phyloP scores from a whole-genome alignment of 176 grass and related monocot species.

The Avena atlantica region DNA sequence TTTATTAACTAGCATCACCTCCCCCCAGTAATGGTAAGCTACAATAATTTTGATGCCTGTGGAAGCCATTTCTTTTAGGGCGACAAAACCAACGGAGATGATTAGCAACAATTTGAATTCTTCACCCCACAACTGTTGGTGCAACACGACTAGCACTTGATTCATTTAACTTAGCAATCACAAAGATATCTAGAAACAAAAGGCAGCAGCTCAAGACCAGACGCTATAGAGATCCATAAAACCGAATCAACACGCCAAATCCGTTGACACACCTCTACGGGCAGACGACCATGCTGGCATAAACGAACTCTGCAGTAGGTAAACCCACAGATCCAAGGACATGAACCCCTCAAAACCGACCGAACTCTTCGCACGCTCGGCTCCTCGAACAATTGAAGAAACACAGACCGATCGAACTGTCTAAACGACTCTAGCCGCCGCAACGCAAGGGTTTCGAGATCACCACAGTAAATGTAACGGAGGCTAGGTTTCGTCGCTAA shows the following conservation, averaged over 20 bases:
- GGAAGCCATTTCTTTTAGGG: neutral
- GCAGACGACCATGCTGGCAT: neutral
- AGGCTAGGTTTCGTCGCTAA: neutral
- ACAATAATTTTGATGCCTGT: neutral
- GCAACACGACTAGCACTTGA: neutral
- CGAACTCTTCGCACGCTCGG: neutral
- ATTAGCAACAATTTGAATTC: conserved; percentile 2
- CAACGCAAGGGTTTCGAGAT: conserved; percentile 24
- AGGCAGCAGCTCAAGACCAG: conserved; percentile 3
- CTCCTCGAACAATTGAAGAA: neutral
- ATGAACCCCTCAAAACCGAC: neutral
- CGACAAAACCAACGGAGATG: neutral
- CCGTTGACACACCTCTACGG: neutral
- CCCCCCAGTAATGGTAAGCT: neutral
- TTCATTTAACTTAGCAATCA: neutral
- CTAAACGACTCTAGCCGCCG: neutral
- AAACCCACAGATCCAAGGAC: conserved; percentile 37
- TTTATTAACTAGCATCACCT: neutral
- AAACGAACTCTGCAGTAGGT: neutral
- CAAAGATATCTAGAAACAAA: conserved; percentile 18
- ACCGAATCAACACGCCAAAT: conserved; percentile 21
- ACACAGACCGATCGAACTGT: neutral
- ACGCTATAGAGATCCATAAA: neutral
- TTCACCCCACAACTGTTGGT: neutral
- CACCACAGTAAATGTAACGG: neutral